phyloP scores from a whole-genome alignment of 2,329 filamentous ascomycete genomes.

The Colletotrichum sp. region DNA sequence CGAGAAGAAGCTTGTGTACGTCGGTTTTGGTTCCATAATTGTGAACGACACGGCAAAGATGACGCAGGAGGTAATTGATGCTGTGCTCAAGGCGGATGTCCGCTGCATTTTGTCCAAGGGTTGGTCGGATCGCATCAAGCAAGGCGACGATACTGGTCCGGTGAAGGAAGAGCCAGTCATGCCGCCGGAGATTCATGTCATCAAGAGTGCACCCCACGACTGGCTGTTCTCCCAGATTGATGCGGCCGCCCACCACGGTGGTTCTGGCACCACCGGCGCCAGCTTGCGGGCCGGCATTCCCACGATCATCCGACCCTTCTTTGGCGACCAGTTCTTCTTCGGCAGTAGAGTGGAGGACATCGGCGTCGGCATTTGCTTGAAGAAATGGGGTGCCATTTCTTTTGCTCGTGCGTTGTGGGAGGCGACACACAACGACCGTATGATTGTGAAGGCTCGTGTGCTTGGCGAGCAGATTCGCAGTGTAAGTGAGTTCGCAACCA shows the following conservation, averaged over 20 bases:
- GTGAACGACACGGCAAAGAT: constrained; percentile 88
- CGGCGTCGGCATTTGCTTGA: constrained; percentile 88
- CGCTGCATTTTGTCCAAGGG: constrained; percentile 95
- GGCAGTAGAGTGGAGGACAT: constrained; percentile 89
- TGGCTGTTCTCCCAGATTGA: constrained; percentile 97
- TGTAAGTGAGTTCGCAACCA: constrained; percentile 56
- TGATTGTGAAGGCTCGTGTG: constrained; percentile 84
- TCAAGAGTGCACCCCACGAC: constrained; percentile 91
- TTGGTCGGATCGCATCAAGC: constrained; percentile 80
- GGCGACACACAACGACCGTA: constrained; percentile 85
- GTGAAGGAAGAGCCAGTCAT: constrained; percentile 69
- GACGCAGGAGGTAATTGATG: constrained; percentile 91
- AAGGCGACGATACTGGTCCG: constrained; percentile 41
- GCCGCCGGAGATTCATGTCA: constrained; percentile 82
- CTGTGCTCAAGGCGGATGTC: constrained; percentile 88
- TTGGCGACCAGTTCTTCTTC: constrained; percentile 98
- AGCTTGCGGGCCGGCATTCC: constrained; percentile 90
- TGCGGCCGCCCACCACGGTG: constrained; percentile 92
- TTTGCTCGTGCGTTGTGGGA: constrained; percentile 91
- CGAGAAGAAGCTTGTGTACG: constrained; percentile 91
- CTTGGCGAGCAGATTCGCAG: constrained; percentile 87
- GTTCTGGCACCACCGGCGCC: constrained; percentile 92
- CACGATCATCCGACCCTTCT: constrained; percentile 95
- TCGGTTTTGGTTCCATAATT: constrained; percentile 96
- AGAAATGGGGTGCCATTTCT: constrained; percentile 85